Conservation (phyloP, 1,284 basidiomycete species). For the Vanrija sp. region DNA sequence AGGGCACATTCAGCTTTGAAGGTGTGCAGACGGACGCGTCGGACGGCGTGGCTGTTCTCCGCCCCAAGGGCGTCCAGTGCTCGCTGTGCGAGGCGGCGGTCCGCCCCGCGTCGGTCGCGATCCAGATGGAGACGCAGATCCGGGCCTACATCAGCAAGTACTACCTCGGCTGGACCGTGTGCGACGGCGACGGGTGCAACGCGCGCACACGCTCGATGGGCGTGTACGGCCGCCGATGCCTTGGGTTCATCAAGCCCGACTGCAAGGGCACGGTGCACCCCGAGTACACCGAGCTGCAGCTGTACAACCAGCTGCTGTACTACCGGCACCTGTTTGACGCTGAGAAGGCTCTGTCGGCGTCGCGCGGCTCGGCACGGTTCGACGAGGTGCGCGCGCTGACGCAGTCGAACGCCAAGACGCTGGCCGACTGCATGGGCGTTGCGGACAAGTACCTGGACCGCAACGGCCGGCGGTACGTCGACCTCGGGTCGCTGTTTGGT, state of each 20-base stretch:
- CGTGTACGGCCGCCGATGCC: constrained; percentile 80
- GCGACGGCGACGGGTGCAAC: constrained; percentile 80
- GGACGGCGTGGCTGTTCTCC: constrained; percentile 54
- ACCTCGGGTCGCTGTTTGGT: constrained; percentile 69
- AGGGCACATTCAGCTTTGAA: constrained; percentile 60
- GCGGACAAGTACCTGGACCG: constrained; percentile 74
- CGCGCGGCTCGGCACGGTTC: constrained; percentile 55
- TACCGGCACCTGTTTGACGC: constrained; percentile 71
- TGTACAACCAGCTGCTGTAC: constrained; percentile 85
- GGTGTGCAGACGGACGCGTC: constrained; percentile 56
- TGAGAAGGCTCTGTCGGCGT: constrained; percentile 59
- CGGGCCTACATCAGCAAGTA: constrained; percentile 71
- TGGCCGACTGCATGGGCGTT: constrained; percentile 58
- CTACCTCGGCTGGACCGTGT: constrained; percentile 85
- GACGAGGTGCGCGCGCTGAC: constrained; percentile 59
- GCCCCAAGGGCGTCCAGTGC: constrained; percentile 55
- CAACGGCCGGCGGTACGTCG: constrained; percentile 81
- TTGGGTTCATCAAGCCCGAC: constrained; percentile 54
- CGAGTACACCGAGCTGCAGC: constrained; percentile 73
- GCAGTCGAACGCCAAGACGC: constrained; percentile 50
- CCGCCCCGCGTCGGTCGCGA: constrained; percentile 61
- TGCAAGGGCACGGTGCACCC: constrained; percentile 62
- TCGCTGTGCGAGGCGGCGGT: constrained; percentile 59
- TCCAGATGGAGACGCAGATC: constrained; percentile 83
- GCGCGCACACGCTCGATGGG: constrained; percentile 80